A percentile compares a stretch with the other conserved stretches of the same genome.
These are phyloP conservation scores for Trichosanthes cucumerina DNA, from an alignment of 306 rosid genomes.

Conservation along the genomic window DNA sequence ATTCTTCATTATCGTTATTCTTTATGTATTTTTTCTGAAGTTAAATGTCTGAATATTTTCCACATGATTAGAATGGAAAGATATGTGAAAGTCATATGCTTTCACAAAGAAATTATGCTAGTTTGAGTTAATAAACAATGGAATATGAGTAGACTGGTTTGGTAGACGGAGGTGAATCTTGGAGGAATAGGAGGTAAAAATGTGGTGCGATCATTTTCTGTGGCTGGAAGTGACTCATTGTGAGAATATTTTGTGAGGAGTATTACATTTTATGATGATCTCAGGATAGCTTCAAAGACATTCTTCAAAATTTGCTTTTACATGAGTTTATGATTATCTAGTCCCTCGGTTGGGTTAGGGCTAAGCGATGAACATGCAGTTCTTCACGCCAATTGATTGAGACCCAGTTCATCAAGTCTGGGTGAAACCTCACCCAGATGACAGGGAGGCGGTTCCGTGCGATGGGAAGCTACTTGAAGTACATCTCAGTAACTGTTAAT, in stretches of 20 bases:
- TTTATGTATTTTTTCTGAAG: background rate
- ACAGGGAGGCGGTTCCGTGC: background rate
- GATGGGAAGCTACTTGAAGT: background rate
- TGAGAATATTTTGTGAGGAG: background rate
- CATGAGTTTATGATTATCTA: background rate
- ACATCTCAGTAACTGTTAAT: background rate
- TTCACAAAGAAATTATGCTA: background rate
- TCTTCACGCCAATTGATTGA: background rate
- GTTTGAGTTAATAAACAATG: background rate
- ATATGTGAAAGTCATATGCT: background rate
- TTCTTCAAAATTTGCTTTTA: background rate
- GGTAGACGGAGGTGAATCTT: background rate
- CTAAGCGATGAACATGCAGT: background rate
- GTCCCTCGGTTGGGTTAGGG: background rate
- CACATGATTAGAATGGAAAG: background rate
- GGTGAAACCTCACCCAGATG: background rate
- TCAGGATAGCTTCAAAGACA: background rate
- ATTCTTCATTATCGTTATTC: background rate
- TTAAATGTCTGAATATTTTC: background rate
- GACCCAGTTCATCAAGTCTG: background rate
- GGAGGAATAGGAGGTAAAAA: background rate
- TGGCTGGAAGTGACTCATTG: background rate
- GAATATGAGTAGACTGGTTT: background rate
- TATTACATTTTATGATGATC: background rate
- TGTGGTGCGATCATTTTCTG: background rate